Percentiles rank a stretch among this genome's conserved stretches.
phyloP scores from a whole-genome alignment of 2,329 filamentous ascomycete genomes.

The Fonsecaea pedrosoi region DNA sequence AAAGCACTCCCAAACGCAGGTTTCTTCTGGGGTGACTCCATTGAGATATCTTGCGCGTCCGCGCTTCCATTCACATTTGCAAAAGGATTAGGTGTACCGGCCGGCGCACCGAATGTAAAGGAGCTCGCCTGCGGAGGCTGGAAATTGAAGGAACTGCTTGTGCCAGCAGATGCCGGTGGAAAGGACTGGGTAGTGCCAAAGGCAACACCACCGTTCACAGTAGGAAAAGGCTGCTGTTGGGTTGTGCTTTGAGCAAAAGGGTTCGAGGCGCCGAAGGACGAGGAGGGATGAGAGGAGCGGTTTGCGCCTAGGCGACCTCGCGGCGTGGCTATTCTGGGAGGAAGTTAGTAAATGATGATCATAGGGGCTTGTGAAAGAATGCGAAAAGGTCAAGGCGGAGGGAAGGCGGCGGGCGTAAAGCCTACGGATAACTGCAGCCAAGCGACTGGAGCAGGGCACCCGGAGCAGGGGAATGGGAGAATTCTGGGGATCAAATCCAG shows the following conservation, averaged over 20 bases:
- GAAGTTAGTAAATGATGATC: slow-evolving; percentile 19
- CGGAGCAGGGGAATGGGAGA: slow-evolving; percentile 10
- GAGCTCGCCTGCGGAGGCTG: slow-evolving; percentile 36
- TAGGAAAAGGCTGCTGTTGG: slow-evolving; percentile 27
- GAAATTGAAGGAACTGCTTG: slow-evolving; percentile 32
- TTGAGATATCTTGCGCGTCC: slow-evolving; percentile 32
- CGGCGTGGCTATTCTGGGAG: slow-evolving; percentile 32
- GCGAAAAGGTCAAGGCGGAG: neutral
- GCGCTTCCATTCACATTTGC: slow-evolving; percentile 34
- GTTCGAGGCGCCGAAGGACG: slow-evolving; percentile 17
- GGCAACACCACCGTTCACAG: slow-evolving; percentile 26
- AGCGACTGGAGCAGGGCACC: slow-evolving; percentile 3
- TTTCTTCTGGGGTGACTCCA: slow-evolving; percentile 39
- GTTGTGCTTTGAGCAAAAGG: slow-evolving; percentile 23
- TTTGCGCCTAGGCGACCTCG: slow-evolving; percentile 31
- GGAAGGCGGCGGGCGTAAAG: slow-evolving; percentile 1
- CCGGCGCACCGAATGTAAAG: slow-evolving; percentile 33
- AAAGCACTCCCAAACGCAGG: slow-evolving; percentile 28
- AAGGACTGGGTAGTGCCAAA: slow-evolving; percentile 35
- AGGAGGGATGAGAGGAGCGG: slow-evolving; percentile 28
- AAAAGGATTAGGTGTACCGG: slow-evolving; percentile 37
- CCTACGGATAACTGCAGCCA: slow-evolving; percentile 8
- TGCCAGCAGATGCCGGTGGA: slow-evolving; percentile 20
- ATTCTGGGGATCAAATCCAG: slow-evolving; percentile 18
- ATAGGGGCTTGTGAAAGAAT: neutral